Percentiles rank a stretch among this genome's conserved stretches.
phyloP scores from a whole-genome alignment of 129 eudicot genomes.

The Pittosporum tobira region DNA sequence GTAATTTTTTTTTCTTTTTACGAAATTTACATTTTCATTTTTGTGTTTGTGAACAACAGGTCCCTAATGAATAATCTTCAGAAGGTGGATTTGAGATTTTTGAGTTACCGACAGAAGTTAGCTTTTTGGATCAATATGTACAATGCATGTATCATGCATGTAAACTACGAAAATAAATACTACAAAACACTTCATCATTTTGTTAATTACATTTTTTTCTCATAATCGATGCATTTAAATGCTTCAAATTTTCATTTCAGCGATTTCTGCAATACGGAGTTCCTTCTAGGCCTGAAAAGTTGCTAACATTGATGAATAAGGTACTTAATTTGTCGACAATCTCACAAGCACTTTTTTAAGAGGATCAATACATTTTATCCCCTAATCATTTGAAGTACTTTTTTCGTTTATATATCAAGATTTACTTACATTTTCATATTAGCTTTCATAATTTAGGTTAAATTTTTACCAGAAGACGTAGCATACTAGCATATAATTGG shows the following conservation, averaged over 20 bases:
- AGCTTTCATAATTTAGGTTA: too few relatives aligned
- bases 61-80: constrained; percentile 57
- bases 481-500: too few relatives aligned
- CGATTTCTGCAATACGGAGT: constrained; percentile 82
- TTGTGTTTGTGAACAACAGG: constrained; percentile 36
- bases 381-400: too few relatives aligned
- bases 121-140: constrained; percentile 98
- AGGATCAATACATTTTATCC: too few relatives aligned
- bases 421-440: too few relatives aligned
- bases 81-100: constrained; percentile 76
- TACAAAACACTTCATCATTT: not conserved
- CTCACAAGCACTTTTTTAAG: too few relatives aligned
- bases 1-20: too few relatives aligned
- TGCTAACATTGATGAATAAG: constrained; percentile 65
- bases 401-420: too few relatives aligned
- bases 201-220: not conserved
- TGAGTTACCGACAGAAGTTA: constrained; percentile 66
- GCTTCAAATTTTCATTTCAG: constrained; percentile 29
- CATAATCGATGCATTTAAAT: not conserved
- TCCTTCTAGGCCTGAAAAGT: constrained; percentile 61
- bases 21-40: too few relatives aligned
- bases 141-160: constrained; percentile 96
- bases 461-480: not conserved
- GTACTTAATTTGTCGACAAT: too few relatives aligned
- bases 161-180: constrained; percentile 36